These are phyloP conservation scores for Candida nitratophila DNA, from an alignment of 805 yeast genomes.

Conservation along the genomic window DNA sequence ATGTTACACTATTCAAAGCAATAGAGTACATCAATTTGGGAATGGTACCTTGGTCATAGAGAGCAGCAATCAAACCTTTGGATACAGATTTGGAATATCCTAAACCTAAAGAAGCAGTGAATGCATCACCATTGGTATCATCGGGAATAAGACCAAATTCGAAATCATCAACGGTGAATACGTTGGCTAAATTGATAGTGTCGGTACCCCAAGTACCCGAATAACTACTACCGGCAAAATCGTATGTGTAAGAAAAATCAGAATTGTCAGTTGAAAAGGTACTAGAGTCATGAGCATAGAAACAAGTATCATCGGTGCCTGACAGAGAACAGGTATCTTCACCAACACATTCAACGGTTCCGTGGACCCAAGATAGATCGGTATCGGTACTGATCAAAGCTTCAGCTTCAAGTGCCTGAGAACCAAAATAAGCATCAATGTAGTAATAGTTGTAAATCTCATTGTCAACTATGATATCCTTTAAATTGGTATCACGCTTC, in stretches of 20 bases:
- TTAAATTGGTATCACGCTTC: constrained; percentile 8
- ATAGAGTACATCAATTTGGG: constrained; percentile 20
- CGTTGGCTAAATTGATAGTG: constrained; percentile 6
- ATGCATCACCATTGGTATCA: constrained; percentile 6
- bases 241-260: constrained; percentile 6
- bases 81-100: constrained; percentile 10
- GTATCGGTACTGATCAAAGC: constrained; percentile 25
- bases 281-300: constrained; percentile 6
- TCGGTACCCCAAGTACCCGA: constrained; percentile 16
- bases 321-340: background rate
- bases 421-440: constrained; percentile 19
- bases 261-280: constrained; percentile 5
- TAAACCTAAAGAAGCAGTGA: constrained; percentile 14
- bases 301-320: constrained; percentile 3
- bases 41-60: constrained; percentile 22
- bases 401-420: constrained; percentile 15
- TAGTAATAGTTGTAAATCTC: constrained; percentile 12
- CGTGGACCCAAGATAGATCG: constrained; percentile 23
- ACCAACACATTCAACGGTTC: constrained; percentile 2
- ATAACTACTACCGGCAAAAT: constrained; percentile 6
- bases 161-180: constrained; percentile 6
- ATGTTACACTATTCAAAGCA: constrained; percentile 16
- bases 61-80: constrained; percentile 14
- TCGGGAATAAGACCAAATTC: constrained; percentile 15
- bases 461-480: constrained; percentile 10